A percentile compares a stretch with the other conserved stretches of the same genome.
phyloP scores from a whole-genome alignment of 169 alveolate genomes.

The Eimeria necatrix region DNA sequence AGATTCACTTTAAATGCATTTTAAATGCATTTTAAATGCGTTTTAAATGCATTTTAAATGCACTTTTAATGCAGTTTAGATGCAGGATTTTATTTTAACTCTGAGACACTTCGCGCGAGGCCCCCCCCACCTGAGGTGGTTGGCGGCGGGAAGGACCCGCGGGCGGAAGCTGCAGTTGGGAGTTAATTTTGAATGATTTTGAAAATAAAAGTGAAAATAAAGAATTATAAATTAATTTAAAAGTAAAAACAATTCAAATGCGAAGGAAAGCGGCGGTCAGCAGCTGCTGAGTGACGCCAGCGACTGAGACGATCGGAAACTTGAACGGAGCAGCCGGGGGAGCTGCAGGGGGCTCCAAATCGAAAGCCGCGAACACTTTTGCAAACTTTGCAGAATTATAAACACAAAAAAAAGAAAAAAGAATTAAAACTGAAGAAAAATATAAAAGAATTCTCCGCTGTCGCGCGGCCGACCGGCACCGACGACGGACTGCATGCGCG shows the following conservation, averaged over 20 bases:
- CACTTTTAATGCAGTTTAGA: neutral
- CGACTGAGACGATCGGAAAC: too few species aligned
- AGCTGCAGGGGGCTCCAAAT: neutral
- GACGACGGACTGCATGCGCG: slow-evolving; percentile 18
- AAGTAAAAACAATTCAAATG: neutral
- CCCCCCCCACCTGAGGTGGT: too few species aligned
- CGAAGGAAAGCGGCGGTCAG: neutral
- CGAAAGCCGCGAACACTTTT: neutral
- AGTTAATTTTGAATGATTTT: too few species aligned
- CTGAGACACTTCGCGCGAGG: too few species aligned
- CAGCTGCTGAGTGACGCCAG: neutral
- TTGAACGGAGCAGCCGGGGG: neutral
- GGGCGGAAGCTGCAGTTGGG: too few species aligned
- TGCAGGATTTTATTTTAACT: too few species aligned
- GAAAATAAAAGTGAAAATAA: neutral
- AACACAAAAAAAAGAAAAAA: neutral
- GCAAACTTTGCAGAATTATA: neutral
- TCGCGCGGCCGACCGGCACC: neutral
- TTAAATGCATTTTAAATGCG: neutral
- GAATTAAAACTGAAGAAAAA: neutral
- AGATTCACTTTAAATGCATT: neutral
- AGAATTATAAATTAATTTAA: neutral
- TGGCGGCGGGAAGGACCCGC: too few species aligned
- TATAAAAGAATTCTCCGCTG: neutral
- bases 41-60: neutral